Base-by-base conservation (phyloP, 805 yeast species). In the Kluyveromyces nonfermentans region DNA sequence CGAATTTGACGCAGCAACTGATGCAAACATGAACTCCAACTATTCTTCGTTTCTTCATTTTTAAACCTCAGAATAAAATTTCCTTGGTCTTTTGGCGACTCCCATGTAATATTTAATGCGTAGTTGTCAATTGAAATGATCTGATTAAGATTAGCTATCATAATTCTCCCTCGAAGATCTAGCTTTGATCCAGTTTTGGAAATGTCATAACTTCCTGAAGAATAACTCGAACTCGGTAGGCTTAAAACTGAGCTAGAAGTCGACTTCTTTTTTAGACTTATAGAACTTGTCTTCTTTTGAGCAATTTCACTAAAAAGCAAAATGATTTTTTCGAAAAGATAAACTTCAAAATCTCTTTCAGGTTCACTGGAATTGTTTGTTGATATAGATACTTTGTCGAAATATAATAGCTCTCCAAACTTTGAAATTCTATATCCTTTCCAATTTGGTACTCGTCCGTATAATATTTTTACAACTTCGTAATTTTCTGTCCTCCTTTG, bases 401-500 rank as follows among this genome's bases (percentile, higher is more conserved):
- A 82, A 57, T 79, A 79, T 43, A 89, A 65, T 46, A 93, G 72
- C 46, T 86, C 95, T 20, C 99, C 99, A 60, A 87, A 85, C 50
- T 80, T 82, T 44, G 71, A 72, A 36, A 83, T 68, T 46, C 80
- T 79, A 59, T 86, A 87, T 18, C 96, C 97, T 53, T 87, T 79
- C 98, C 98, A 93, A 64, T 89, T 95, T 18, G 73, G 70, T 9
- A 90, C 94, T 46, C 89, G 75, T 17, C 78, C 85, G 43, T 74
- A 72, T 36, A 93, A 71, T 42, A 81, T 82, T 51, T 75, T 77
- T 35, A 85, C 71, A 32, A 77, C 74, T 46, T 80, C 83, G 43
- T 79, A 74, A 63, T 93, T 93, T 61, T 93, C 98, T 1, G 93
- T 81, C 50, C 85, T 73, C 64, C 99, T 75, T 67, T 89, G 96